Percentiles rank a stretch among this genome's conserved stretches.
Evolutionary conservation across 2,329 filamentous ascomycete genomes (phyloP).

Genomic region (Beauveria varroae): DNA sequence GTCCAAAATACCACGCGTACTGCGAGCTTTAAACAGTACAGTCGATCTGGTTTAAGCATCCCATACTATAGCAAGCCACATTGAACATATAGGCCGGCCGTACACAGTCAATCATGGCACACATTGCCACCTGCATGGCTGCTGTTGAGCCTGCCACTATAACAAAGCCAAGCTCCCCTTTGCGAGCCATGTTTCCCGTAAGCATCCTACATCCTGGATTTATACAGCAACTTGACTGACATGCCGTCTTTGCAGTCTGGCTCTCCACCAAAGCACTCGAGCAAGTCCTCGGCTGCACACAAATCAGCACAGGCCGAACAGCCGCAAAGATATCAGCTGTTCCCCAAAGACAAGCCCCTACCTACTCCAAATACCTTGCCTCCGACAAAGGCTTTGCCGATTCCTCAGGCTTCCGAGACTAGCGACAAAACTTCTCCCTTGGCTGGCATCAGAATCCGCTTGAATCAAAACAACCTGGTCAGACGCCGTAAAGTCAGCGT

Average conservation of each 20-base stretch:
- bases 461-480: conserved; percentile 50
- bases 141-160: conserved; percentile 43
- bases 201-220: conserved; percentile 10
- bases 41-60: not conserved
- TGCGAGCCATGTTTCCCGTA: conserved; percentile 39
- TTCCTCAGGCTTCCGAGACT: not conserved
- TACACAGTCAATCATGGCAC: conserved; percentile 41
- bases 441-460: conserved; percentile 39
- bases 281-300: conserved; percentile 45
- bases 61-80: not conserved
- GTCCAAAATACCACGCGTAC: not conserved
- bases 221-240: conserved; percentile 13
- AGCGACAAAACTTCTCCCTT: conserved; percentile 30
- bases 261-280: conserved; percentile 19
- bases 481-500: conserved; percentile 57
- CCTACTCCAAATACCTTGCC: conserved; percentile 23
- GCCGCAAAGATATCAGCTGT: conserved; percentile 52
- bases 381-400: conserved; percentile 27
- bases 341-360: conserved; percentile 45
- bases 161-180: conserved; percentile 41
- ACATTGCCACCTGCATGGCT: conserved; percentile 54
- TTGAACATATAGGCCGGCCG: not conserved
- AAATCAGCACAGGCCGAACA: conserved; percentile 50
- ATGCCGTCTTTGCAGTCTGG: conserved; percentile 13
- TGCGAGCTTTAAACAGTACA: not conserved